Base-by-base conservation (phyloP, 371 early-diverging fungal genomes). In the Polyrhizophydium stewartii region DNA sequence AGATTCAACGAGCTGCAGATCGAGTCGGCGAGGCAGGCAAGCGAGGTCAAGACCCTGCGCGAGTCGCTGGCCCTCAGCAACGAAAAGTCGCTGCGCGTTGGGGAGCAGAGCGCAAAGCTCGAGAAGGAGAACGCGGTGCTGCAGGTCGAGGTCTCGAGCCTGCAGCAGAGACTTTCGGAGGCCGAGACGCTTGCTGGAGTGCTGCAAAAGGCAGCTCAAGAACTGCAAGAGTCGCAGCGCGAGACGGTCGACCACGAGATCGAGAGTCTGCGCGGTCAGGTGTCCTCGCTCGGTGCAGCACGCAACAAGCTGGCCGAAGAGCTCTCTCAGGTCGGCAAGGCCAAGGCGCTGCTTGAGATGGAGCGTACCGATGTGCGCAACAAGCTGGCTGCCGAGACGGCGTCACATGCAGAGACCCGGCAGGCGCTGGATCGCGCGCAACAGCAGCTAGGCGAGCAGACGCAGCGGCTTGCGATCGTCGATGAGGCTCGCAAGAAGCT, bases 91-190 rank as follows among this genome's bases (percentile, higher is more conserved):
- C 69, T 67, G 37, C 56, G 30, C 2, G 19, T 55, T 40, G 56
- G 65, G 1, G 25, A 28, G 5, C 35, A 58, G 28, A 46, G 12
- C 6, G 38, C 50, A 21, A 63, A 75, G 9, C 12, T 61, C 52
- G 45, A 75, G 55, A 46, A 60, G 32, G 32, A n/a, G 2, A 72
- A 72, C 41, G 60, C 68, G 13, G 45, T 67, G 41, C 21, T 64
- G 17, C 53, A 65, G 27, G 56, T 66, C 16, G 72, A 75, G 43
- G 24, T 75, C 22, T 41, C 59, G 22, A 46, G 67, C 38, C 50
- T 58, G 3, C 30, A 38, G 52, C 24, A 43, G 24, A 55, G 69
- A 55, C 43, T 69, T 19, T 56, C 64, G 40, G 58, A 66, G 56
- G 25, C 61, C 19, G 30, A 24, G n/a, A 5, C 33, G n/a, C 47